These are phyloP conservation scores for Arachis stenosperma DNA, from an alignment of 306 rosid species.

Conservation along the genomic window DNA sequence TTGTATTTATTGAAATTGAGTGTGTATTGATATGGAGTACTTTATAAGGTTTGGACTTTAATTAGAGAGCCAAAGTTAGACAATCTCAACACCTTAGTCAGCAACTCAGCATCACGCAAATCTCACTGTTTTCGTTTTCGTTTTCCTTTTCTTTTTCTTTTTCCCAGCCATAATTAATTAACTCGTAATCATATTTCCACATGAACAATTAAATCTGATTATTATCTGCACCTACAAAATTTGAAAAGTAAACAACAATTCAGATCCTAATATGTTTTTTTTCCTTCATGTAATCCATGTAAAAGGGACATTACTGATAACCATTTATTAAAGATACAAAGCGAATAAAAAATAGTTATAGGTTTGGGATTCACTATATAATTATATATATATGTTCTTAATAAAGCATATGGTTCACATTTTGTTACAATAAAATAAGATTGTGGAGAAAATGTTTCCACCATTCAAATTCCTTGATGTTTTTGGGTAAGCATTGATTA, in stretches of 20 bases:
- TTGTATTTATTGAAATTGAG: conserved; percentile 2
- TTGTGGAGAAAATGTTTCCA: background rate
- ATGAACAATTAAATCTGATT: conserved; percentile 16
- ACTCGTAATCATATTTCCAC: conserved; percentile 19
- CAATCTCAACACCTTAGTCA: conserved; percentile 11
- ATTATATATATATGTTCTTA: background rate
- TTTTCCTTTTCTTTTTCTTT: background rate
- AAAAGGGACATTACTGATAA: no score
- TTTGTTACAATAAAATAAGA: background rate
- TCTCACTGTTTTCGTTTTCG: no score
- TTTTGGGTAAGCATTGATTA: conserved; percentile 3
- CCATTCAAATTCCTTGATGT: background rate
- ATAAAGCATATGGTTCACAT: background rate
- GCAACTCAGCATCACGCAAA: background rate
- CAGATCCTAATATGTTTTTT: background rate
- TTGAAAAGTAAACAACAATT: conserved; percentile 6
- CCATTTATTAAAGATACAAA: no score
- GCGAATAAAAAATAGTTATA: no score
- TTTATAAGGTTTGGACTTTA: background rate
- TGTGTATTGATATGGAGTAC: background rate
- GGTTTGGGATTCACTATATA: no score
- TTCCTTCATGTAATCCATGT: background rate
- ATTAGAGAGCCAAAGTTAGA: background rate
- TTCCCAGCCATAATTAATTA: background rate
- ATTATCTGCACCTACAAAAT: background rate